These are phyloP conservation scores for Entoloma clypeatum DNA, from an alignment of 1,284 basidiomycete species.

Conservation along the genomic window DNA sequence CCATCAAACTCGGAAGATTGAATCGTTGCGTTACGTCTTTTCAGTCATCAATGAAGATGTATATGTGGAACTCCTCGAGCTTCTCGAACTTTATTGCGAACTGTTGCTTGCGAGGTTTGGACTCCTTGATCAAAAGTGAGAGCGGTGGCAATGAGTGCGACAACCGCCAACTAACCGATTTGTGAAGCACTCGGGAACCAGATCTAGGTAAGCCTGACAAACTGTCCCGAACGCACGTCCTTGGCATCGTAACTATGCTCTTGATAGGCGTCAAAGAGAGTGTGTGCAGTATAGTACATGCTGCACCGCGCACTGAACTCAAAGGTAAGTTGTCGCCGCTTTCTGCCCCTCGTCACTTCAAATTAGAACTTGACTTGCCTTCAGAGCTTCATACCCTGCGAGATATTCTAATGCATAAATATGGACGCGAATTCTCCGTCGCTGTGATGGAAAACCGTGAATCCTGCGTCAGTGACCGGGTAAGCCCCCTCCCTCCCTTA, in stretches of 20 bases:
- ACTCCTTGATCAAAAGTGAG: conserved; percentile 81
- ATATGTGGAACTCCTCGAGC: conserved; percentile 81
- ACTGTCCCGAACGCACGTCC: conserved; percentile 4
- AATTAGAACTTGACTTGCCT: conserved; percentile 1
- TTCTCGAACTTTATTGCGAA: conserved; percentile 93
- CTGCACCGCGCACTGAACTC: conserved; percentile 86
- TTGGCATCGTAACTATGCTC: neutral
- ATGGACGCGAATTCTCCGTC: conserved; percentile 78
- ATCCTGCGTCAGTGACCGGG: conserved; percentile 75
- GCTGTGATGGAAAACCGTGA: conserved; percentile 82
- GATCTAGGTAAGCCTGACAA: conserved; percentile 68
- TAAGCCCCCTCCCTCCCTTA: conserved; percentile 34
- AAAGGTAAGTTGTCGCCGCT: conserved; percentile 56
- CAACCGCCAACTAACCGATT: conserved; percentile 11
- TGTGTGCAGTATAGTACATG: conserved; percentile 74
- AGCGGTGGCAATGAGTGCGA: too few species aligned
- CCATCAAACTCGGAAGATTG: conserved; percentile 6
- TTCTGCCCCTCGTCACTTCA: conserved; percentile 1
- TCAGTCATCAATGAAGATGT: conserved; percentile 84
- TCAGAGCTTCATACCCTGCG: conserved; percentile 87
- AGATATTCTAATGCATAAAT: conserved; percentile 94
- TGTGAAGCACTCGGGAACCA: conserved; percentile 67
- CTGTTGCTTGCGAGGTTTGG: conserved; percentile 91
- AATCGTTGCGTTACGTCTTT: conserved; percentile 11
- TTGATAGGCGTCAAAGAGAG: conserved; percentile 35